A percentile compares a stretch with the other conserved stretches of the same genome.
phyloP scores from a whole-genome alignment of 2,329 filamentous ascomycete genomes.

The Blastomyces emzantsi region DNA sequence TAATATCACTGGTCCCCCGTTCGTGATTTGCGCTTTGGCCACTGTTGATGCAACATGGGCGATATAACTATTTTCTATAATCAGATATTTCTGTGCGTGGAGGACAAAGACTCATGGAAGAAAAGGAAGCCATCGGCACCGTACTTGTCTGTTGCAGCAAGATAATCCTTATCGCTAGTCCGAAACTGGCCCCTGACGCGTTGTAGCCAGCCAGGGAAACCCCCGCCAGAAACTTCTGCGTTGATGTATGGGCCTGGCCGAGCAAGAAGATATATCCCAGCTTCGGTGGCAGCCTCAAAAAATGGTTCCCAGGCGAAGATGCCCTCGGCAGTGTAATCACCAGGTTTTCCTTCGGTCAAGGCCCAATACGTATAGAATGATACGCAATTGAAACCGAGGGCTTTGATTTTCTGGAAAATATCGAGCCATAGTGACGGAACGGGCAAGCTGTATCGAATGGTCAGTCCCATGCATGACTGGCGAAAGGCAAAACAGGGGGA shows the following conservation, averaged over 20 bases:
- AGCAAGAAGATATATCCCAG: slow-evolving; percentile 69
- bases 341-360: slow-evolving; percentile 62
- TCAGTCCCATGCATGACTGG: slow-evolving; percentile 10
- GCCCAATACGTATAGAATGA: slow-evolving; percentile 77
- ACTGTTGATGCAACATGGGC: slow-evolving; percentile 55
- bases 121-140: slow-evolving; percentile 6
- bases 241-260: slow-evolving; percentile 68
- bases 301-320: slow-evolving; percentile 65
- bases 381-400: slow-evolving; percentile 68
- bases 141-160: slow-evolving; percentile 59
- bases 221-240: slow-evolving; percentile 65
- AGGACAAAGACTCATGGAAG: not conserved
- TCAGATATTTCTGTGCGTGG: slow-evolving; percentile 10
- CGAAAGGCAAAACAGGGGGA: not conserved
- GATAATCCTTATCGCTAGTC: slow-evolving; percentile 52
- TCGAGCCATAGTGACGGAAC: slow-evolving; percentile 59
- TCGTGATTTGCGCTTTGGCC: slow-evolving; percentile 68
- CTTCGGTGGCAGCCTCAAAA: slow-evolving; percentile 62
- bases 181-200: slow-evolving; percentile 56
- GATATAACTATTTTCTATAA: slow-evolving; percentile 44
- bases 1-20: slow-evolving; percentile 70
- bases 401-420: slow-evolving; percentile 73
- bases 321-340: slow-evolving; percentile 60
- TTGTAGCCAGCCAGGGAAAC: slow-evolving; percentile 72
- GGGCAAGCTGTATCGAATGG: slow-evolving; percentile 40